Evolutionary conservation across 805 yeast genomes (phyloP).

Genomic region (Pichia sporocuriosa): DNA sequence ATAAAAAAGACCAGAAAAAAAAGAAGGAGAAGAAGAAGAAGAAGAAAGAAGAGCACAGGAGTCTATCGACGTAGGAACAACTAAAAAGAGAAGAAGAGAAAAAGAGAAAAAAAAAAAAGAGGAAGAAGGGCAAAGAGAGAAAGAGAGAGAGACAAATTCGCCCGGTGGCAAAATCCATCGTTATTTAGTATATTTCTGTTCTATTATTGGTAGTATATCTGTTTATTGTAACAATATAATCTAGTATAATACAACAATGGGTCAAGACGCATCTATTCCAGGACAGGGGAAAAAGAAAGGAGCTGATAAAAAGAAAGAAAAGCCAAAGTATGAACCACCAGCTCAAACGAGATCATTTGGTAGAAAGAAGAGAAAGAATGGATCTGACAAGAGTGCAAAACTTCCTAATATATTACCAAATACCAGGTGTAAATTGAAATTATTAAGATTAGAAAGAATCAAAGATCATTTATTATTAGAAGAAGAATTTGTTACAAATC

Average conservation of each 20-base stretch:
- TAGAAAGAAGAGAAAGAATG: slow-evolving; percentile 78
- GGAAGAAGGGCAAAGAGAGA: no score
- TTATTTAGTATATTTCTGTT: no score
- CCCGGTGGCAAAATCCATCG: no score
- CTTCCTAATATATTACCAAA: slow-evolving; percentile 86
- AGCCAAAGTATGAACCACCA: slow-evolving; percentile 98
- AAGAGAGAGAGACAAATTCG: no score
- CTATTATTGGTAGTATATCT: no score
- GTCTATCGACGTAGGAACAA: no score
- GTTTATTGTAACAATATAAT: not conserved
- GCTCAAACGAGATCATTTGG: slow-evolving; percentile 85
- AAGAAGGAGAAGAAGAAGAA: no score
- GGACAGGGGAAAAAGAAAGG: slow-evolving; percentile 29
- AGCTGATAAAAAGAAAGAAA: slow-evolving; percentile 54
- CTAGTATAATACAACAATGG: slow-evolving; percentile 14
- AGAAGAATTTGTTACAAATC: slow-evolving; percentile 92
- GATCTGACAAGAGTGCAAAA: slow-evolving; percentile 67
- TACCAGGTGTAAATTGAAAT: slow-evolving; percentile 87
- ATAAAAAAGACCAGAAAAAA: no score
- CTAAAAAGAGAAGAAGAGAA: no score
- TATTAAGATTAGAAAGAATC: slow-evolving; percentile 89
- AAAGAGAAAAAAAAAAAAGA: no score
- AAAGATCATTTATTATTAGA: slow-evolving; percentile 92
- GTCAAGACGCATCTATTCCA: slow-evolving; percentile 32
- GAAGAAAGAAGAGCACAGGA: no score